Evolutionary conservation across 805 yeast genomes (phyloP).

Genomic region (Zygosaccharomyces bailii): DNA sequence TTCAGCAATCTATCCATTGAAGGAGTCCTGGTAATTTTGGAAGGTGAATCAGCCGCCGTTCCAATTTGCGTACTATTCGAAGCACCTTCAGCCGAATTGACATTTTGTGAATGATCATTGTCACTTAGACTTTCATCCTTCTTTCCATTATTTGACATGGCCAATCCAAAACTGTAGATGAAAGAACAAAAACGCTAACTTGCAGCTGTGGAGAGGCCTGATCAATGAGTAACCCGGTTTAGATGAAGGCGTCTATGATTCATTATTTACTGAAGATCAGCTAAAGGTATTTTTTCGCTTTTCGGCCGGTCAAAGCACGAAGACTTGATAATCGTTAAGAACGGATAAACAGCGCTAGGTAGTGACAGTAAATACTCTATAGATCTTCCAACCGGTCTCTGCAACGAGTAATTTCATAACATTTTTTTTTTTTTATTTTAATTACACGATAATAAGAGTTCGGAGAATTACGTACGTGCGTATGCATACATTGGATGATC

Average conservation of each 20-base stretch:
- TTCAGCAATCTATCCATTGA: slow-evolving; percentile 31
- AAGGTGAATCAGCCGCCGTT: slow-evolving; percentile 7
- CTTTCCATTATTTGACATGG: slow-evolving; percentile 11
- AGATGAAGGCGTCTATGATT: background rate
- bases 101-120: slow-evolving; percentile 1
- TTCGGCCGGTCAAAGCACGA: background rate
- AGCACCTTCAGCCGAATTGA: slow-evolving; percentile 2
- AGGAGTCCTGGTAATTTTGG: slow-evolving; percentile 13
- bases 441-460: slow-evolving; percentile 1
- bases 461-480: background rate
- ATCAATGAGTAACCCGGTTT: background rate
- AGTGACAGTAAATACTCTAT: background rate
- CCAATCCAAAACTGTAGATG: slow-evolving; percentile 1
- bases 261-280: background rate
- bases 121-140: slow-evolving; percentile 1
- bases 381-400: background rate
- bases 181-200: background rate
- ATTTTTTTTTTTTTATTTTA: background rate
- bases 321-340: background rate
- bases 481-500: background rate
- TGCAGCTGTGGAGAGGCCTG: background rate
- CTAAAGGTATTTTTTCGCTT: background rate
- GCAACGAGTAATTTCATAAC: too few species aligned
- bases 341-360: background rate
- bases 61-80: slow-evolving; percentile 7